These are phyloP conservation scores for Mucuna pruriens DNA, from an alignment of 306 rosid species.

Conservation along the genomic window DNA sequence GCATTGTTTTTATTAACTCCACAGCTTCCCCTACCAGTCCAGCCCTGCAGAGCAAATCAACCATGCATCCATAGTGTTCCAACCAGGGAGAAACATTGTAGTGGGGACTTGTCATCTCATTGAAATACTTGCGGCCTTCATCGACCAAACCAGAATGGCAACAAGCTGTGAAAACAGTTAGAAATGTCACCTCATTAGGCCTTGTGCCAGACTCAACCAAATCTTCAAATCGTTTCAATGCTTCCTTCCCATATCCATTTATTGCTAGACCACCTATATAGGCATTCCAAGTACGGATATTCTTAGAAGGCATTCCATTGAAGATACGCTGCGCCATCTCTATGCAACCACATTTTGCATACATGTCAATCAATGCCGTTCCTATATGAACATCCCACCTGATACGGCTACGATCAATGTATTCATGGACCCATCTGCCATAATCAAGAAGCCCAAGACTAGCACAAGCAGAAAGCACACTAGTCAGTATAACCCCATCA, in stretches of 20 bases:
- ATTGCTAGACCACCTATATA: conserved; percentile 71
- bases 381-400: conserved; percentile 73
- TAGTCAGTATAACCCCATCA: conserved; percentile 65
- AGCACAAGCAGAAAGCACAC: conserved; percentile 81
- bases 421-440: conserved; percentile 79
- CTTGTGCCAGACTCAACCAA: conserved; percentile 59
- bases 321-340: conserved; percentile 61
- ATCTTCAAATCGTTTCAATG: conserved; percentile 55
- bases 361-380: conserved; percentile 82
- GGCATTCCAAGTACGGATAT: conserved; percentile 81
- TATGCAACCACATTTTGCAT: conserved; percentile 74
- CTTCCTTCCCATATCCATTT: conserved; percentile 67
- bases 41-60: conserved; percentile 75
- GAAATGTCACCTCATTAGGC: conserved; percentile 81
- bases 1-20: conserved; percentile 70
- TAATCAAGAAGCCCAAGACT: conserved; percentile 74
- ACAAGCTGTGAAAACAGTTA: conserved; percentile 78
- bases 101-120: conserved; percentile 52
- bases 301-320: conserved; percentile 56
- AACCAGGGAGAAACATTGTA: conserved; percentile 61
- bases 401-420: conserved; percentile 58
- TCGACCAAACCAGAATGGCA: conserved; percentile 80
- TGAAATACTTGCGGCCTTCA: conserved; percentile 63
- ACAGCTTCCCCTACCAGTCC: conserved; percentile 73
- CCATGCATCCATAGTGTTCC: conserved; percentile 88